Base-by-base conservation (phyloP, 163 green algal genomes). In the Prototheca cutis region DNA sequence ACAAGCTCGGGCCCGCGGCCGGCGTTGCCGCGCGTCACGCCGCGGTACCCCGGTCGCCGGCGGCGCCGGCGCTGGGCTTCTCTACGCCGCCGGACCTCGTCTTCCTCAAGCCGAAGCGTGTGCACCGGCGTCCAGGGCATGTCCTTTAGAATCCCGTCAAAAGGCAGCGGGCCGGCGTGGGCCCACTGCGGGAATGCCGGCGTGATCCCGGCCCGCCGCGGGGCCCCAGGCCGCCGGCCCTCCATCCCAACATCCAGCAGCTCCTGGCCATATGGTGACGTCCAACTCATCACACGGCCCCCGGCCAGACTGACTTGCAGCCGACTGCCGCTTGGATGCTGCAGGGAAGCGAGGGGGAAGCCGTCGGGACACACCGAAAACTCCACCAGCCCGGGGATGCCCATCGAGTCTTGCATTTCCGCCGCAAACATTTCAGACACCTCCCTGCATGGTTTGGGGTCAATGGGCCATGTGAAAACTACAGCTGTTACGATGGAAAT, bases 61-160 rank as follows among this genome's bases (percentile, higher is more conserved):
- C 36, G 36, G 8, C 36, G 36, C 10, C 36, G 36, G 10, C 36
- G n/a, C n/a, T n/a, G n/a, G n/a, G n/a, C n/a, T n/a, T n/a, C n/a
- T n/a, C 42, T 24, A 17, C 42, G 23, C 42, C 42, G 10, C 42
- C 42, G 17, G 10, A 3, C 42, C 42, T 51, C 42, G 42, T 51
- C 17, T 21, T 24, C 42, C 13, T 19, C 13, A 17, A 28, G 49
- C 49, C 49, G 53, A 28, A 21, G 47, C 2, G 62, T 62, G 6
- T 65, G 65, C 21, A 59, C 55, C 40, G 81, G 52, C 17, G 68
- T 75, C 75, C 75, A 83, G 34, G 81, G 68, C 33, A 74, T 49
- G 42, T 66, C 21, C 7, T 58, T 55, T 30, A 81, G 47, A 21
- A 83, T 59, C 36, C 75, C 75, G 45, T 81, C 27, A 25, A 40